Evolutionary conservation across 2,329 filamentous ascomycete genomes (phyloP), one percentile per base, ranked within the genome.

Genomic region (Nigrospora sphaerica): DNA sequence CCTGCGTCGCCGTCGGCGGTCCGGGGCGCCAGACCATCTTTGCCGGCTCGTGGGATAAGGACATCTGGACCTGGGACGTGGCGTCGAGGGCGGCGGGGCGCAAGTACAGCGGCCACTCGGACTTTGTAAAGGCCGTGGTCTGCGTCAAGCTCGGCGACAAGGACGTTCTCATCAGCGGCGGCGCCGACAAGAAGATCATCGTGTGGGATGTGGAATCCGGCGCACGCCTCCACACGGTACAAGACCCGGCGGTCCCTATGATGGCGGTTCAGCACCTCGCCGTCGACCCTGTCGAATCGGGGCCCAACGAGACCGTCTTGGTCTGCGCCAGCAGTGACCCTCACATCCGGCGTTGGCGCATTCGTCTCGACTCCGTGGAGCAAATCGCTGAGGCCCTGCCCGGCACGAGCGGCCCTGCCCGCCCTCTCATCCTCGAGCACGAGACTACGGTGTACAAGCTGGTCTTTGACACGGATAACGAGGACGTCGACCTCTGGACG

Each of bases 21-120:
- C 63, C 71, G 4, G 69, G 69, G 23, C 73, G 72, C 49, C 66
- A 64, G 43, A 85, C 76, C 1, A 61, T 96, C 12, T 96, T 89
- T 64, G 89, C 89, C 19, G 92, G 91, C 32, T 93, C 85, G 49
- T 98, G 93, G 93, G 92, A 98, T 68, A 95, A 95, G 69, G 77
- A 81, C 17, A 78, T 97, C 48, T 95, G 90, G 83, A 86, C 85
- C 32, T 96, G 89, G 86, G 76, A 87, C 57, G 69, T 85, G 32
- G 69, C 74, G 16, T 80, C 80, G 4, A 73, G 71, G 38, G 63
- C 71, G 31, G 67, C 71, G 1, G 72, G 70, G n/a, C 75, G 70
- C 50, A 82, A 74, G 52, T 90, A 83, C 55, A 76, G 77, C 48
- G 90, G 89, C 5, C 92, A 97, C 64, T 74, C 78, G 2, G 93